Base-by-base conservation (phyloP, 1,284 basidiomycete species). In the Trichosporon faecale region DNA sequence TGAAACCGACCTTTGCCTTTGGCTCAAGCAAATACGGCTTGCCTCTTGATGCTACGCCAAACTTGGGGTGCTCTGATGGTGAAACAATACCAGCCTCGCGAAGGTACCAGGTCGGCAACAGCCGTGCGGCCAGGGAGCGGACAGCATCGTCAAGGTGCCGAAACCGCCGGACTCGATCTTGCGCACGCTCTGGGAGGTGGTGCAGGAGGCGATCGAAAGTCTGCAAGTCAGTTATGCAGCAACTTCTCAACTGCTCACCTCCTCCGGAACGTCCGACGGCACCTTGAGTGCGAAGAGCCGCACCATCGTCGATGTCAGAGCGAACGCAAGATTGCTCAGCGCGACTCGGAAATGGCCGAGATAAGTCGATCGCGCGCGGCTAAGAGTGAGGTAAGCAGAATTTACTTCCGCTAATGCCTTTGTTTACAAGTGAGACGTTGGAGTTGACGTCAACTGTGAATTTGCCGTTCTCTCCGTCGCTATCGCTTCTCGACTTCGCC, bases 21-120 rank as follows among this genome's bases (percentile, higher is more conserved):
- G 78, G 79, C 3, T 70, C 44, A 1, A 72, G 73, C 31, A 82
- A 70, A 33, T 70, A 76, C 18, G 81, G 81, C 69, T 82, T 82
- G 1, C 81, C 81, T 27, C 75, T 72, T 0, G 68, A 60, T 14
- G 70, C 74, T 18, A 70, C 33, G 11, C 68, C 72, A 65, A 80
- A 80, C n/a, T 8, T 44, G 0, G 74, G 75, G 23, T 72, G 65
- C 3, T 69, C 60, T 7, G 61, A 37, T 0, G 66, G 57, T 0
- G 68, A 40, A 11, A 80, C 27, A 7, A 78, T 69, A 3, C 66
- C 66, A 0, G 74, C 21, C 0, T 18, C 29, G 29, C 74, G 72
- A 27, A 81, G 70, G 65, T 79, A 81, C 75, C 77, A 82, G 12
- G 75, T 77, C 16, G 77, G 76, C 3, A 77, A 71, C 12, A 81